Conservation (phyloP, 164 flowering plant genomes). For the Vitis cinerea region DNA sequence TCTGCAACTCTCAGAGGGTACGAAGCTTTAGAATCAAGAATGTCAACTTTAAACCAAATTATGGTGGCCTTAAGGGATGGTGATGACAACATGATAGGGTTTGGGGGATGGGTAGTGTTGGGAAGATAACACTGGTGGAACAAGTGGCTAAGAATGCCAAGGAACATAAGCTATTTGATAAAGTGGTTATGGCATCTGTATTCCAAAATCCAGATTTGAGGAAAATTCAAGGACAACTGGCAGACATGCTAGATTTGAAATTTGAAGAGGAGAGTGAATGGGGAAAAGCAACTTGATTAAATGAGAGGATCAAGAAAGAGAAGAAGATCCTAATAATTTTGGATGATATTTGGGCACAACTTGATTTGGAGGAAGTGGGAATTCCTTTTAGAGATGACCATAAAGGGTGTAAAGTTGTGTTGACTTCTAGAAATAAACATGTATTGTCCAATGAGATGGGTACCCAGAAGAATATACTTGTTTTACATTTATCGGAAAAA, state of each 20-base stretch:
- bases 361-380: conserved; percentile 1
- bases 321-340: background rate
- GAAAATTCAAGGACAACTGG: conserved; percentile 6
- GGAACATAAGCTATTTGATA: background rate
- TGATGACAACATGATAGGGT: background rate
- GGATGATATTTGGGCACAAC: background rate
- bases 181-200: conserved; percentile 8
- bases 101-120: conserved; percentile 17
- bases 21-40: conserved; percentile 1
- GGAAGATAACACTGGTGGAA: conserved; percentile 11
- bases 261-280: background rate
- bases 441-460: background rate
- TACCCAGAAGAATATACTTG: background rate
- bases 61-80: conserved; percentile 1
- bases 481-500: background rate
- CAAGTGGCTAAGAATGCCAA: conserved; percentile 10
- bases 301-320: background rate
- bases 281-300: background rate
- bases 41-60: background rate
- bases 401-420: background rate
- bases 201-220: background rate
- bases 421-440: background rate
- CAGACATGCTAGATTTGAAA: conserved; percentile 3
- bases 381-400: background rate
- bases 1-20: background rate